Evolutionary conservation across 148 eudicot genomes (phyloP), one percentile per base, ranked within the genome.

Genomic region (Cornus florida): DNA sequence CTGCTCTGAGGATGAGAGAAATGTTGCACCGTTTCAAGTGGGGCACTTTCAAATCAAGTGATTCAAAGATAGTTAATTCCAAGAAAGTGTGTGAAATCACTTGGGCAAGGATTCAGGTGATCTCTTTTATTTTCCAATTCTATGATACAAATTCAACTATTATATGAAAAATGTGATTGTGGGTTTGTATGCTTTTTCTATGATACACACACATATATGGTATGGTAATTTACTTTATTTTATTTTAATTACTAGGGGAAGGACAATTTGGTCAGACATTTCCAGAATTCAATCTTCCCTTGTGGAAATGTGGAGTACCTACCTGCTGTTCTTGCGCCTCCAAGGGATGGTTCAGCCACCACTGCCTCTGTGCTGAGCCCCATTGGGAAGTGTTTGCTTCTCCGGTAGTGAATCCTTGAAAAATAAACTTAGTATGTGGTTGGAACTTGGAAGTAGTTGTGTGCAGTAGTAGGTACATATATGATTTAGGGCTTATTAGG

Each of bases 71-170:
- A 9, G 0, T 31, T 0, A 2, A 13, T 0, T 84, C 85, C 1
- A 79, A 60, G 12, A 86, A 86, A 68, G 70, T 81, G 2, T 86
- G 87, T 17, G 82, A 76, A 41, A 56, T 84, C 39, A 64, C 77
- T 20, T 86, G 89, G 87, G 89, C 89, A 2, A 14, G 43, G 3
- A 70, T 81, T 71, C 89, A 86, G 83, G 89, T 83, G 70, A 6
- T 39, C 35, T 7, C 1, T 19, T 53, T 6, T 17, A 28, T 73
- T 28, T 14, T 72, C 5, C 17, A 19, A n/a, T 24, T 67, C 0
- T 10, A 35, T 35, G 38, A 35, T 35, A 35, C 3, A 35, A 2
- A 35, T 10, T 10, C 28, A 32, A 3, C 11, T 11, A 2, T 48
- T 1, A 7, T 48, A 11, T 48, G 53, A 11, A 48, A 48, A 20